These are phyloP conservation scores for Candida sp. DNA, from an alignment of 1,139 yeast species.

Conservation along the genomic window DNA sequence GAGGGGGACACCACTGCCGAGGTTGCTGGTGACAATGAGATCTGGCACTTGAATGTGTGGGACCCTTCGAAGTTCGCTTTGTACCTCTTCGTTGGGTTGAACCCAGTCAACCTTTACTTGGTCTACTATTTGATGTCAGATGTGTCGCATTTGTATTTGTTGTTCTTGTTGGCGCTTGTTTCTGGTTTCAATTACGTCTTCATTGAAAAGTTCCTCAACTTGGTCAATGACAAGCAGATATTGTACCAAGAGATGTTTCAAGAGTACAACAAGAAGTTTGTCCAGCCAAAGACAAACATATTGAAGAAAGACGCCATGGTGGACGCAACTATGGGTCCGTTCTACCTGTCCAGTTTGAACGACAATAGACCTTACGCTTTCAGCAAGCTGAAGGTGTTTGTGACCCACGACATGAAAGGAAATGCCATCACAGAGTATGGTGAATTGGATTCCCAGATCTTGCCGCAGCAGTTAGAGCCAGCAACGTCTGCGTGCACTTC, in stretches of 20 bases:
- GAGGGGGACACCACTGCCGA: slow-evolving; percentile 10
- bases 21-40: slow-evolving; percentile 28
- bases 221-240: slow-evolving; percentile 62
- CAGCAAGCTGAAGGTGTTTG: slow-evolving; percentile 45
- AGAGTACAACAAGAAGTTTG: slow-evolving; percentile 68
- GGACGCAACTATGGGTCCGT: slow-evolving; percentile 58
- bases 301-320: slow-evolving; percentile 64
- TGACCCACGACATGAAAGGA: slow-evolving; percentile 52
- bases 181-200: slow-evolving; percentile 37
- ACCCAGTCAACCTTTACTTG: slow-evolving; percentile 55
- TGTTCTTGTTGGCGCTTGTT: slow-evolving; percentile 40
- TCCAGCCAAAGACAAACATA: slow-evolving; percentile 61
- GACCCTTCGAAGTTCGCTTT: slow-evolving; percentile 57
- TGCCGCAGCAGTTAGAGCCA: slow-evolving; percentile 7
- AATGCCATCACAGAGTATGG: slow-evolving; percentile 22
- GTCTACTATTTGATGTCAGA: slow-evolving; percentile 35
- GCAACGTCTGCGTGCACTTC: slow-evolving; percentile 1
- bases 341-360: slow-evolving; percentile 31
- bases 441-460: slow-evolving; percentile 9
- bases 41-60: slow-evolving; percentile 66
- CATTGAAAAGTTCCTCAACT: slow-evolving; percentile 48
- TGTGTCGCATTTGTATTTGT: slow-evolving; percentile 41
- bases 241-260: slow-evolving; percentile 63
- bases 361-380: slow-evolving; percentile 32
- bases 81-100: slow-evolving; percentile 52